A percentile compares a stretch with the other conserved stretches of the same genome.
Conservation (phyloP, 192 early-diverging fungal species). For the Gigaspora rosea region DNA sequence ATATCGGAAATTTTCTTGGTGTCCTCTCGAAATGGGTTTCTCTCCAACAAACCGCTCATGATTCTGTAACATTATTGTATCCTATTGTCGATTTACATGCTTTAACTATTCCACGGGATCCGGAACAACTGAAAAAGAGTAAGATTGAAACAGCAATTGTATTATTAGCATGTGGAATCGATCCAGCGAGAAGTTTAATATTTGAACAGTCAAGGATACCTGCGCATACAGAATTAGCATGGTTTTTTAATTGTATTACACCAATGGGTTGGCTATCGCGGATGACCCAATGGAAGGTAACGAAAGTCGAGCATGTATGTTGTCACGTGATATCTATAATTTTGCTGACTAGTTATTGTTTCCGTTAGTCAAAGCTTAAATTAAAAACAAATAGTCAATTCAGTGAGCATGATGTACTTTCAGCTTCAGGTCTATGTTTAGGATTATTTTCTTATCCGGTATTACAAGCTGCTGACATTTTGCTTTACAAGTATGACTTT, state of each 20-base stretch:
- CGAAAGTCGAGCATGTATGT: background rate
- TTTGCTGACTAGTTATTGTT: background rate
- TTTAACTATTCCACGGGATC: slow-evolving; percentile 74
- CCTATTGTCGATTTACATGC: slow-evolving; percentile 92
- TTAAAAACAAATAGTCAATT: slow-evolving; percentile 41
- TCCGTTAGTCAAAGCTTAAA: slow-evolving; percentile 47
- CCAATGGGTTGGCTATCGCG: slow-evolving; percentile 86
- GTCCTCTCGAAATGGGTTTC: slow-evolving; percentile 83
- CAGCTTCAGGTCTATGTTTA: slow-evolving; percentile 55
- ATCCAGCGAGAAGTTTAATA: slow-evolving; percentile 67
- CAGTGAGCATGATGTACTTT: slow-evolving; percentile 43
- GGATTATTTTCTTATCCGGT: slow-evolving; percentile 91
- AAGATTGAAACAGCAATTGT: slow-evolving; percentile 74
- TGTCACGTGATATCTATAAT: background rate
- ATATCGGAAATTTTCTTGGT: slow-evolving; percentile 94
- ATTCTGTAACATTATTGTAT: slow-evolving; percentile 58
- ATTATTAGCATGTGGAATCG: slow-evolving; percentile 84
- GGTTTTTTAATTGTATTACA: slow-evolving; percentile 86
- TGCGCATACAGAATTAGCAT: slow-evolving; percentile 79
- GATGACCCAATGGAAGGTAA: slow-evolving; percentile 96
- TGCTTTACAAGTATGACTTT: slow-evolving; percentile 73
- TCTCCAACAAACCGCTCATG: slow-evolving; percentile 52
- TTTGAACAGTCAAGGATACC: slow-evolving; percentile 85
- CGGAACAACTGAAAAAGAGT: slow-evolving; percentile 59
- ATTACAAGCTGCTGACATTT: slow-evolving; percentile 88